Base-by-base conservation (phyloP, 164 flowering plant genomes). In the Umbilicus rupestris region DNA sequence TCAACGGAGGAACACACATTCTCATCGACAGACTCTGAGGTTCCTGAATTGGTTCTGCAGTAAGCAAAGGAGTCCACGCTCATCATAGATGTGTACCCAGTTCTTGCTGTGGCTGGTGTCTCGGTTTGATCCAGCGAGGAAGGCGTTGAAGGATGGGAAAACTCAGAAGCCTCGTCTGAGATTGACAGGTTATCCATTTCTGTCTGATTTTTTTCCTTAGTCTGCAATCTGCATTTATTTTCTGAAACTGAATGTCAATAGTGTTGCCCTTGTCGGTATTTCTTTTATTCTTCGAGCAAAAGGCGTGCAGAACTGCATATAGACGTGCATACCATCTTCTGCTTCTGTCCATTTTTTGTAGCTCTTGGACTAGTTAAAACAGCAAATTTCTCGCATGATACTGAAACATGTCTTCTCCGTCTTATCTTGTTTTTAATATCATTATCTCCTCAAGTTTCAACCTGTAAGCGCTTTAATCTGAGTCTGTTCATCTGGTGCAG, bases 21-120 rank as follows among this genome's bases (percentile, higher is more conserved):
- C 44, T 85, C 90, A 59, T 83, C 87, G n/a, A 76, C 72, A 12
- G 73, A 75, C 11, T 85, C 88, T 0, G 95, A 89, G 59, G 78
- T 75, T 68, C 81, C 88, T 1, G 98, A 94, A 62, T 74, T 79
- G 9, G 96, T 85, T 63, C 98, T 72, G 74, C 81, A 72, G 71
- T 81, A 86, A 3, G 60, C 72, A 26, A 80, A 85, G 0, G 94
- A 83, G 66, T 82, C 85, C 16, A 22, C 71, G 39, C 92, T 84
- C 58, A 72, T 83, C 62, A 73, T 26, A 1, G 80, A 72, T 2
- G 89, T 84, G 58, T 64, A 70, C n/a, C 68, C 81, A 0, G 84
- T 73, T 2, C 83, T 76, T 50, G 75, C 86, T 0, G 80, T 60
- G 0, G 73, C 58, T 33, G 90, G 84, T 35, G 73, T 78, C 67